Evolutionary conservation across 164 flowering plant species (phyloP), one percentile per base, ranked within the genome.

Genomic region (Amborella trichopoda): DNA sequence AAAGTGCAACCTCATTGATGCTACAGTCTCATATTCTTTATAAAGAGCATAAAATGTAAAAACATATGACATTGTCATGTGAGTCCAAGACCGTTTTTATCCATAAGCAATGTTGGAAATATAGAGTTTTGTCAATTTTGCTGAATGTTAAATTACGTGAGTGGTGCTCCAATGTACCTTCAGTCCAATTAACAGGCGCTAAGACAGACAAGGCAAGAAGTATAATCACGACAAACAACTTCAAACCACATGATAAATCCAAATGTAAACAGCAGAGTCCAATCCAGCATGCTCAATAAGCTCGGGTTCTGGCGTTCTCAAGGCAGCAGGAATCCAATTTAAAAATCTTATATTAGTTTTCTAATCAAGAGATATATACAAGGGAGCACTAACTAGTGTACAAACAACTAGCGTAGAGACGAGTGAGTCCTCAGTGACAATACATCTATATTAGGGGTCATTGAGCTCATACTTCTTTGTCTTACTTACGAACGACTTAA

Each of bases 261-360:
- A 63, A 65, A 83, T 58, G 64, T 81, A 81, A 48, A 75, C 89
- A 44, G 71, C 94, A 44, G 94, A 83, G 33, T 83, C 94, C 56
- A 83, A 66, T 46, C 94, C 94, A 1, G 94, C 89, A 70, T 83
- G 94, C 16, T 78, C 77, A 53, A 83, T 75, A 44, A 83, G 70
- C 66, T 83, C 94, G 27, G 72, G 78, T 68, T 83, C 89, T 24
- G 94, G 94, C 89, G 81, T 83, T 65, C 59, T 62, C 50, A 81
- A 41, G 32, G 94, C 94, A 22, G 59, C 86, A 24, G 80, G 86
- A 76, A 83, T 78, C 94, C 94, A 81, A 40, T 69, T 75, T 28
- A 83, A 50, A 60, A 83, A 78, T 48, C 42, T 68, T 49, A 77
- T 2, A 51, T 83, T 81, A 23, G 94, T 76, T 46, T 72, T 52